A percentile compares a stretch with the other conserved stretches of the same genome.
These are phyloP conservation scores for Hyaloscypha hepaticicola DNA, from an alignment of 495 filamentous ascomycete genomes.

Conservation along the genomic window DNA sequence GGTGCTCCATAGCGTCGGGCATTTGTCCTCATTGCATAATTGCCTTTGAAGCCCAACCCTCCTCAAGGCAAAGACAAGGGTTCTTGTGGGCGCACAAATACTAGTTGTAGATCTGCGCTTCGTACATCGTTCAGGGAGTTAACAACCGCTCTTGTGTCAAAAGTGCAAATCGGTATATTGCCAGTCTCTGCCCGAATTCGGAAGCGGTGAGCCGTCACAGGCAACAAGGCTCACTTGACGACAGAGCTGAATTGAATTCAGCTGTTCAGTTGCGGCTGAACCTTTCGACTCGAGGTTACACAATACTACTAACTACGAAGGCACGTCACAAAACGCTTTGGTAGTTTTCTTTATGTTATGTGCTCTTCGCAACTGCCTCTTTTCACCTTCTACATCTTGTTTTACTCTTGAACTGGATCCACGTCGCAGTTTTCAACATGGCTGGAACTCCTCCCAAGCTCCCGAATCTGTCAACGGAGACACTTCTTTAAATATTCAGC, in stretches of 20 bases:
- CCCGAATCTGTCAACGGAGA: neutral
- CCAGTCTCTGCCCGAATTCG: neutral
- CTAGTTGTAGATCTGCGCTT: neutral
- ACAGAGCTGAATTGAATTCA: neutral
- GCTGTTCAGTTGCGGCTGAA: neutral
- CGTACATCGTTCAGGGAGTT: neutral
- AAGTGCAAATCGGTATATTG: neutral
- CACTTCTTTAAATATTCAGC: slow-evolving; percentile 5
- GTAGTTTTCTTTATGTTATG: neutral
- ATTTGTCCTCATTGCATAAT: neutral
- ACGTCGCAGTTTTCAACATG: slow-evolving; percentile 8
- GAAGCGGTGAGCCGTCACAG: neutral
- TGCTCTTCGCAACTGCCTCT: neutral
- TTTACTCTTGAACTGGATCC: neutral
- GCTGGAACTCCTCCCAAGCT: neutral
- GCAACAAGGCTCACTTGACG: neutral
- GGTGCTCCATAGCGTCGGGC: slow-evolving; percentile 52
- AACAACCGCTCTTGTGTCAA: too few species aligned
- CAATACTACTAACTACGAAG: neutral
- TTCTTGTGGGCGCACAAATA: neutral
- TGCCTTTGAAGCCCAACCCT: neutral
- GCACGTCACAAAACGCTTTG: too few species aligned
- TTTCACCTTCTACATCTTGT: neutral
- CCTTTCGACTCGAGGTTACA: neutral
- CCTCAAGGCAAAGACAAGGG: neutral